Percentiles rank a stretch among this genome's conserved stretches.
phyloP scores from a whole-genome alignment of 768 basidiomycete genomes.

The Leccinellum rugosiceps region DNA sequence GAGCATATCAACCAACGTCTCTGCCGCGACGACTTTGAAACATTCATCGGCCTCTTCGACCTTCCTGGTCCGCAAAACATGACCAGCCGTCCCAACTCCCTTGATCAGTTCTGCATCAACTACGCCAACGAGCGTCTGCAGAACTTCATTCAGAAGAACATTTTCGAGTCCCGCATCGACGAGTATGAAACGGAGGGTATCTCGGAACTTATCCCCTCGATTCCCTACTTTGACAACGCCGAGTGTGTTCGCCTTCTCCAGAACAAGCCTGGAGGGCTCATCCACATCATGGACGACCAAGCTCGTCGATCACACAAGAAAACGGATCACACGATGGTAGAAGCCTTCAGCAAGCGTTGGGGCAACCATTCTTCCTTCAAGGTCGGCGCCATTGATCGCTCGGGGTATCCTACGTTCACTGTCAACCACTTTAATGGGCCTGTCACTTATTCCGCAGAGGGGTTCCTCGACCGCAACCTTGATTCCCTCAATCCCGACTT shows the following conservation, averaged over 20 bases:
- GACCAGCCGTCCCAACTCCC: constrained; percentile 81
- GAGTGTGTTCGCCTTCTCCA: constrained; percentile 87
- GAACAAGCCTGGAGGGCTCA: constrained; percentile 83
- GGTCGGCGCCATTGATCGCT: constrained; percentile 66
- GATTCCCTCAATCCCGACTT: constrained; percentile 93
- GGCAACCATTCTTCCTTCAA: constrained; percentile 93
- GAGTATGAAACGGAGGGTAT: constrained; percentile 88
- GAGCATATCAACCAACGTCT: constrained; percentile 95
- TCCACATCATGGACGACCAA: constrained; percentile 98
- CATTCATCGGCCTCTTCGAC: constrained; percentile 92
- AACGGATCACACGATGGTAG: constrained; percentile 91
- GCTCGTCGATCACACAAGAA: constrained; percentile 83
- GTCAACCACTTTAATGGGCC: constrained; percentile 90
- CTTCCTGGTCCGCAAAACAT: constrained; percentile 92
- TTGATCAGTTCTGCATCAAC: constrained; percentile 96
- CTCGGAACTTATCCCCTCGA: constrained; percentile 58
- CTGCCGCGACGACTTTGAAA: constrained; percentile 88
- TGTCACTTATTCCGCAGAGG: constrained; percentile 88
- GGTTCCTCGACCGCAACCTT: constrained; percentile 84
- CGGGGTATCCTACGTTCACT: constrained; percentile 83
- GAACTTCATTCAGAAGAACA: constrained; percentile 70
- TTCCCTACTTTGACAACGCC: constrained; percentile 86
- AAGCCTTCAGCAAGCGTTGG: constrained; percentile 93
- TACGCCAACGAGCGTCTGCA: constrained; percentile 93
- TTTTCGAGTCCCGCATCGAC: constrained; percentile 78